Conservation (phyloP, 371 early-diverging fungal species). For the Chytridiales sp. region DNA sequence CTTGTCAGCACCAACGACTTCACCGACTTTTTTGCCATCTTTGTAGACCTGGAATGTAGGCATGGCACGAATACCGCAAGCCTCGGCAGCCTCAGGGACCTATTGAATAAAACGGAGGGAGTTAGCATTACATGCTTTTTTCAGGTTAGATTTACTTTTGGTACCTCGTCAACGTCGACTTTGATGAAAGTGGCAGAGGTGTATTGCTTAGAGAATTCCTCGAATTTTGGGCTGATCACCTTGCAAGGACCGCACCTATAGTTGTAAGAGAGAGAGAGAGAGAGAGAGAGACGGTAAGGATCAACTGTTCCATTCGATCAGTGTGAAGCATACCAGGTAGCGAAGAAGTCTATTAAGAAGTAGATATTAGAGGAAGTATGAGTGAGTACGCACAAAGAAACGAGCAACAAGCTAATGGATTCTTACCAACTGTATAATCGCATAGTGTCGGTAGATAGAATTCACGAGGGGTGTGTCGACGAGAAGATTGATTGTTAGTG, state of each 20-base stretch:
- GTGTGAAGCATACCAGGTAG: constrained; percentile 28
- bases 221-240: constrained; percentile 74
- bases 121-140: too few species aligned
- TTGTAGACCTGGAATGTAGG: constrained; percentile 86
- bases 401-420: neutral
- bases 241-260: constrained; percentile 74
- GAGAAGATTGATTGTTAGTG: neutral
- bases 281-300: neutral
- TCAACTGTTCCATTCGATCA: neutral
- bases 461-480: neutral
- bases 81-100: constrained; percentile 67
- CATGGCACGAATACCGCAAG: constrained; percentile 78
- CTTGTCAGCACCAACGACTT: constrained; percentile 52
- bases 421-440: neutral
- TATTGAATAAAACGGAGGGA: too few species aligned
- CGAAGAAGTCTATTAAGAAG: constrained; percentile 33
- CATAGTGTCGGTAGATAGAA: neutral
- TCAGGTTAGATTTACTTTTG: too few species aligned
- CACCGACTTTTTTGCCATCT: constrained; percentile 66
- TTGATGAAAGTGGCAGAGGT: constrained; percentile 70
- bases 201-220: constrained; percentile 54
- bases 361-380: neutral
- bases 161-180: constrained; percentile 54
- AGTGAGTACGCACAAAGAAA: neutral
- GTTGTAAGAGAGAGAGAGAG: neutral